A percentile compares a stretch with the other conserved stretches of the same genome.
These are phyloP conservation scores for Tylopilus orsonianus DNA, from an alignment of 1,284 basidiomycete genomes.

Conservation along the genomic window DNA sequence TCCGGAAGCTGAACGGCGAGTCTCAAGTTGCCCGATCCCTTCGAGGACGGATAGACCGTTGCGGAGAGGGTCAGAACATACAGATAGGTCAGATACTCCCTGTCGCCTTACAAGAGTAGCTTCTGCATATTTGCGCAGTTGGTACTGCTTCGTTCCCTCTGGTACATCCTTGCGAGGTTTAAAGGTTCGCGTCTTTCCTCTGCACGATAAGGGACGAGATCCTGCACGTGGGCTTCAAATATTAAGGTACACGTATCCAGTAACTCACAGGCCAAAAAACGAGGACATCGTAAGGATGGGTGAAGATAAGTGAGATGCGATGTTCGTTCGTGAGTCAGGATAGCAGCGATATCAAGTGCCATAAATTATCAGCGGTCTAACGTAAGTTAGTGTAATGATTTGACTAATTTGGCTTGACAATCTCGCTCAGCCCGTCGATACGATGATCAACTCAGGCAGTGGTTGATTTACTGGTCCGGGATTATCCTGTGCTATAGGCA, in stretches of 20 bases:
- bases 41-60: slow-evolving; percentile 17
- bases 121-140: slow-evolving; percentile 95
- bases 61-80: slow-evolving; percentile 7
- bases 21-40: slow-evolving; percentile 93
- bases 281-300: slow-evolving; percentile 59
- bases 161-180: slow-evolving; percentile 94
- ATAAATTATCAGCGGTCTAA: no score
- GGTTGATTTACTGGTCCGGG: neutral
- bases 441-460: slow-evolving; percentile 1
- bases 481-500: neutral
- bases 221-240: slow-evolving; percentile 10
- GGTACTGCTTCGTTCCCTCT: slow-evolving; percentile 96
- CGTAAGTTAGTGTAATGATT: no score
- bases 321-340: slow-evolving; percentile 10
- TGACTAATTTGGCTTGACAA: neutral
- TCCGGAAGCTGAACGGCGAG: slow-evolving; percentile 90
- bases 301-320: slow-evolving; percentile 10
- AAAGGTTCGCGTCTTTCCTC: slow-evolving; percentile 92
- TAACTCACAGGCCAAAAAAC: slow-evolving; percentile 79
- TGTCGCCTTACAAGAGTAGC: slow-evolving; percentile 77
- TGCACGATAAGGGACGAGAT: slow-evolving; percentile 31
- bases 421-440: neutral
- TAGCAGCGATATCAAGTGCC: slow-evolving; percentile 12
- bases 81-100: neutral
- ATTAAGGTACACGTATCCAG: neutral